A percentile compares a stretch with the other conserved stretches of the same genome.
phyloP scores from a whole-genome alignment of 1,284 basidiomycete species.

The Pyrrhoderma lamaoense region DNA sequence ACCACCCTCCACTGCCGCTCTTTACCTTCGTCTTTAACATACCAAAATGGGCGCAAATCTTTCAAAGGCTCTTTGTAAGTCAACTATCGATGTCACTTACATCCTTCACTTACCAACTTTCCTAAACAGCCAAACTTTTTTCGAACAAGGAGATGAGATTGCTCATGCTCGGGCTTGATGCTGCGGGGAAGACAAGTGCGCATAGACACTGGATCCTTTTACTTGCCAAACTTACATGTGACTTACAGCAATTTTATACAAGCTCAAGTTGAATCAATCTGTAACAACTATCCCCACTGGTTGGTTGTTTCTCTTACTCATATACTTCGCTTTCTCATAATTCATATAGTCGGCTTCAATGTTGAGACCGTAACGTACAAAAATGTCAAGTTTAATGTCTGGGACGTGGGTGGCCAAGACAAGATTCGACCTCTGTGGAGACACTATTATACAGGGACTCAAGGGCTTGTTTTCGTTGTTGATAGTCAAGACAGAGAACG shows the following conservation, averaged over 20 bases:
- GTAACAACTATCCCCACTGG: conserved; percentile 99
- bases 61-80: conserved; percentile 30
- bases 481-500: conserved; percentile 88
- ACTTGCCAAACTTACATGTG: neutral
- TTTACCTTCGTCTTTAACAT: conserved; percentile 11
- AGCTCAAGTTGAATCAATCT: conserved; percentile 97
- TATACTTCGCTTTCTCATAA: neutral
- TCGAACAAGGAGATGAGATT: conserved; percentile 99
- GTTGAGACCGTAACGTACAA: conserved; percentile 99
- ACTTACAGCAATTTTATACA: conserved; percentile 94
- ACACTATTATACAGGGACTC: conserved; percentile 98
- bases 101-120: conserved; percentile 1
- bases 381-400: conserved; percentile 99
- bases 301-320: conserved; percentile 29
- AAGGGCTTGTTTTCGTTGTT: conserved; percentile 97
- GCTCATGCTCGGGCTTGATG: conserved; percentile 89
- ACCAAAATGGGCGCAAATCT: conserved; percentile 37
- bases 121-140: conserved; percentile 73
- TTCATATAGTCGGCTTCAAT: conserved; percentile 83
- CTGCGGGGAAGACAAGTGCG: conserved; percentile 91
- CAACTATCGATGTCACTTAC: conserved; percentile 7
- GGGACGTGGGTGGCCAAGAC: conserved; percentile 99
- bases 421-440: conserved; percentile 98
- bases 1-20: conserved; percentile 17
- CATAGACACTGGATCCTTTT: conserved; percentile 12